phyloP scores from a whole-genome alignment of 176 grass and related monocot genomes.

The Paspalum vaginatum region DNA sequence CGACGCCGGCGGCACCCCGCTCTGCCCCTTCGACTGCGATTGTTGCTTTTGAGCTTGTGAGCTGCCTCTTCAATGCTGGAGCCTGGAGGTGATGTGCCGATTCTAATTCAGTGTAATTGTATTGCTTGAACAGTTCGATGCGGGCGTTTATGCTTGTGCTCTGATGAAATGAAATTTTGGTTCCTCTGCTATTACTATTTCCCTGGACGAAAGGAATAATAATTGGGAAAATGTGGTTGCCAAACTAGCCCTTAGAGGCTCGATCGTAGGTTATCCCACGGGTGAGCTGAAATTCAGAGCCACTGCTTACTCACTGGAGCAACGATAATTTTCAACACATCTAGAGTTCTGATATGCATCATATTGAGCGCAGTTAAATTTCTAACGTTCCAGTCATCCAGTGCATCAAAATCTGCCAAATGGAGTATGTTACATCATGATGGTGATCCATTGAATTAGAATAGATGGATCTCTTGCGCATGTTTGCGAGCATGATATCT shows the following conservation, averaged over 20 bases:
- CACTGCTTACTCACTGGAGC: not conserved
- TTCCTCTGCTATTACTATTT: not conserved
- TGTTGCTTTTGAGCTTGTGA: constrained; percentile 68
- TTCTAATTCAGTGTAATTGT: constrained; percentile 24
- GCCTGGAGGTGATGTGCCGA: constrained; percentile 25
- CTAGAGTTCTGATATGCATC: not conserved
- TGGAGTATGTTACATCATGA: not conserved
- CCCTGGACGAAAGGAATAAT: not conserved
- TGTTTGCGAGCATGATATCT: not conserved
- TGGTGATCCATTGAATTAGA: not conserved
- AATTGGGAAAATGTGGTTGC: too few species aligned
- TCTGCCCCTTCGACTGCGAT: constrained; percentile 79
- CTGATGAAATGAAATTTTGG: constrained; percentile 45
- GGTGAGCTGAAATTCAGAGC: not conserved
- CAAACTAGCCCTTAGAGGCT: not conserved
- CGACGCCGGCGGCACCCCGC: constrained; percentile 55
- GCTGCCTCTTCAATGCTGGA: not conserved
- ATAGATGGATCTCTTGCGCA: not conserved
- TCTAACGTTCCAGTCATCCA: not conserved
- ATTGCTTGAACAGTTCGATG: not conserved
- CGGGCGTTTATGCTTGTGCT: constrained; percentile 13
- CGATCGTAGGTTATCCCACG: not conserved
- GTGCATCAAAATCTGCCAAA: not conserved
- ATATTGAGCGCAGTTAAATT: not conserved
- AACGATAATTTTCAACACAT: not conserved